Base-by-base conservation (phyloP, 495 filamentous ascomycete genomes). In the Stereocaulon alpinum region DNA sequence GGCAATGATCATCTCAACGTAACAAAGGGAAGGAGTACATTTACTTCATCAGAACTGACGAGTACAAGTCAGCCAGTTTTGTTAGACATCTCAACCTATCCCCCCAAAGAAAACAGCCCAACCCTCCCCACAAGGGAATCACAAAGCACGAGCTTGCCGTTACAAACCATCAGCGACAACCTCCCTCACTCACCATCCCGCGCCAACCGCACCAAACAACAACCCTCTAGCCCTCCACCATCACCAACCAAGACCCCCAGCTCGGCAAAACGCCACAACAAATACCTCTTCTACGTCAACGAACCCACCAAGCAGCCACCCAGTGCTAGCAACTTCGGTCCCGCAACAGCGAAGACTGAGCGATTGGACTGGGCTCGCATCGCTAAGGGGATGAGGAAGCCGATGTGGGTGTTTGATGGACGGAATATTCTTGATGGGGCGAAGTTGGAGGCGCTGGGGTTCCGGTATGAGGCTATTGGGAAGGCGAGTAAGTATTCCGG, bases 331-430 rank as follows among this genome's bases (percentile, higher is more conserved):
- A 20, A 37, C 20, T 55, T 42, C 37, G 40, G 37, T 15, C 34
- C 37, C 14, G 52, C 42, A 55, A 17, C 24, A 41, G 15, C 37
- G 27, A 40, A 34, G 18, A 18, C 18, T 12, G 40, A 53, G 48
- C 63, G 61, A 56, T 50, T 85, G 48, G 79, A 84, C 60, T 84
- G 82, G 82, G 66, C 70, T 3, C 73, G 75, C 18, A 69, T 79
- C 22, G 72, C 74, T 1, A 68, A 68, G 27, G 70, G 73, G 32
- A 87, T 90, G 85, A 74, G 76, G 48, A 79, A 83, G 56, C 86
- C 86, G 2, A 80, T 78, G 60, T 86, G 81, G 73, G 71, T 89
- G 6, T 89, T 90, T 67, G 86, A 90, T 59, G 86, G 86, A 17
- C 78, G 84, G 32, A 80, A 82, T 30, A 71, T 86, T 27, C 67